phyloP scores from a whole-genome alignment of 768 basidiomycete species.

The Floccularia luteovirens region DNA sequence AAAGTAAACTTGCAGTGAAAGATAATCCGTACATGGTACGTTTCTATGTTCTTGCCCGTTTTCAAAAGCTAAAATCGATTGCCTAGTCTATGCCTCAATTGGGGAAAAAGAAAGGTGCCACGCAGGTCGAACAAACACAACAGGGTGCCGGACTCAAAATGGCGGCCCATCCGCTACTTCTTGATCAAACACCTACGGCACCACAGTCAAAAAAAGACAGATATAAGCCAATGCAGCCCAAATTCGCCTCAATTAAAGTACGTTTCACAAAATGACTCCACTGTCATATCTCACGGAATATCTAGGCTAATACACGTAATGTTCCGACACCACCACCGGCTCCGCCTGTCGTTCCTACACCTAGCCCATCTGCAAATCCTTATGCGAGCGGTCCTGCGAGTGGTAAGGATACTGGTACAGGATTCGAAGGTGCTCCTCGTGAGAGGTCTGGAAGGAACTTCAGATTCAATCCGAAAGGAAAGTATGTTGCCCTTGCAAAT shows the following conservation, averaged over 20 bases:
- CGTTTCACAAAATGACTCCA: constrained; percentile 8
- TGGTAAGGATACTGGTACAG: constrained; percentile 39
- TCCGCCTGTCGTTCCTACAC: constrained; percentile 25
- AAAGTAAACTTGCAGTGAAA: constrained; percentile 64
- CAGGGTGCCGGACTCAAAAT: constrained; percentile 84
- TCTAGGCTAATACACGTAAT: constrained; percentile 54
- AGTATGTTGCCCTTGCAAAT: constrained; percentile 72
- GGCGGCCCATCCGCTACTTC: constrained; percentile 81
- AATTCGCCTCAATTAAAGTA: constrained; percentile 93
- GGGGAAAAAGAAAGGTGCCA: constrained; percentile 46
- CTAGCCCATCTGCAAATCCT: constrained; percentile 52
- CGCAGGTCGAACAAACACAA: constrained; percentile 52
- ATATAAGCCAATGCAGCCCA: constrained; percentile 98
- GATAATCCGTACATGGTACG: constrained; percentile 86
- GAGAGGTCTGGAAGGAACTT: constrained; percentile 67
- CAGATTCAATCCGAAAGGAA: constrained; percentile 89
- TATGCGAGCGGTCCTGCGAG: constrained; percentile 50
- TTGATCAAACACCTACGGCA: constrained; percentile 54
- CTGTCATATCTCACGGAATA: neutral
- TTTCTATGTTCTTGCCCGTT: constrained; percentile 3
- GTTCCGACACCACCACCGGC: constrained; percentile 32
- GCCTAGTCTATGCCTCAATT: constrained; percentile 44
- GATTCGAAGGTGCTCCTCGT: constrained; percentile 67
- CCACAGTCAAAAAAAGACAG: constrained; percentile 81
- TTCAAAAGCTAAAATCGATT: neutral